phyloP scores from a whole-genome alignment of 495 filamentous ascomycete species.

The Chaetomium fimeti region DNA sequence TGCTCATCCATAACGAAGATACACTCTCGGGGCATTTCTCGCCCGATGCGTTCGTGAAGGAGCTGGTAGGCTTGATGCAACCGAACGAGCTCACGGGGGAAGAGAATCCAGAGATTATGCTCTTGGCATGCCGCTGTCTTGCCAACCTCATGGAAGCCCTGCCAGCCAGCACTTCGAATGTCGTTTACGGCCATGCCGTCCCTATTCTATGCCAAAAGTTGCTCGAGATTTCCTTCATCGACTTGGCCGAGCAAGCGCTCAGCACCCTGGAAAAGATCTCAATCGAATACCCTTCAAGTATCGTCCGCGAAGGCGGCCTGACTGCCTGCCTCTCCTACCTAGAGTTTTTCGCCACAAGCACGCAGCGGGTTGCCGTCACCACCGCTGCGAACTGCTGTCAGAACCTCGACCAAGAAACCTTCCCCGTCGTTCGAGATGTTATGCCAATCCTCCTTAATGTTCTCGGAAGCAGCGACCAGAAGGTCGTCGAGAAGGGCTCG shows the following conservation, averaged over 20 bases:
- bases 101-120: slow-evolving; percentile 96
- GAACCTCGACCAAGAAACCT: slow-evolving; percentile 91
- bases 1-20: slow-evolving; percentile 93
- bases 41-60: slow-evolving; percentile 92
- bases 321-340: slow-evolving; percentile 91
- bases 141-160: slow-evolving; percentile 98
- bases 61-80: slow-evolving; percentile 89
- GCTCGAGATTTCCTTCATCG: slow-evolving; percentile 91
- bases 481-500: slow-evolving; percentile 94
- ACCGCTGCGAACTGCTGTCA: slow-evolving; percentile 98
- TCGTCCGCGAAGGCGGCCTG: slow-evolving; percentile 93
- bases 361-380: slow-evolving; percentile 92
- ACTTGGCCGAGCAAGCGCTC: slow-evolving; percentile 93
- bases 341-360: slow-evolving; percentile 97
- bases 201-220: slow-evolving; percentile 92
- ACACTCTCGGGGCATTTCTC: slow-evolving; percentile 95
- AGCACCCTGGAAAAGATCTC: slow-evolving; percentile 98
- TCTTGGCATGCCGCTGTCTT: slow-evolving; percentile 91
- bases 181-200: slow-evolving; percentile 94
- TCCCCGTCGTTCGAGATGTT: slow-evolving; percentile 81
- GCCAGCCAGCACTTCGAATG: slow-evolving; percentile 85
- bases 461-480: slow-evolving; percentile 86
- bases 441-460: slow-evolving; percentile 95
- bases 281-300: slow-evolving; percentile 90
- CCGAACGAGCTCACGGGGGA: slow-evolving; percentile 78